These are phyloP conservation scores for Papilionanthe hybrid DNA, from an alignment of 116 monocot species.

Conservation along the genomic window DNA sequence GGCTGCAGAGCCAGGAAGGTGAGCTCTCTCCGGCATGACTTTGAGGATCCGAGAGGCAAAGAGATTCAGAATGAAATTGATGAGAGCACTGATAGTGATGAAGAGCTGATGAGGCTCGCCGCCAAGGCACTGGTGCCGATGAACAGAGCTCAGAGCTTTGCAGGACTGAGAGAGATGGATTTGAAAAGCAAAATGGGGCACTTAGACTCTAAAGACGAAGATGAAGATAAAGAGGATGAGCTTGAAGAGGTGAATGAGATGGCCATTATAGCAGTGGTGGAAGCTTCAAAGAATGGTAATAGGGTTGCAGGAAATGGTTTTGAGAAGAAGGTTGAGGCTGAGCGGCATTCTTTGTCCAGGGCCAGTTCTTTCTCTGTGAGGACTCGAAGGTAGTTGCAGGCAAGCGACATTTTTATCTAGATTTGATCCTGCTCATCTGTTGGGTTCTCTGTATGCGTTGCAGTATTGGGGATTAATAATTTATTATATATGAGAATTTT, in stretches of 20 bases:
- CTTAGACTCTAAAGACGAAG: background rate
- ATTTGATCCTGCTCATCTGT: background rate
- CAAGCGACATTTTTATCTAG: background rate
- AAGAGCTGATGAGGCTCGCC: background rate
- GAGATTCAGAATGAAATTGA: background rate
- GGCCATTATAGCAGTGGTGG: background rate
- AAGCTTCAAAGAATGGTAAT: background rate
- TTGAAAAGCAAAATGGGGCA: background rate
- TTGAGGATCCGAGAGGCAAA: background rate
- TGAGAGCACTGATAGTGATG: background rate
- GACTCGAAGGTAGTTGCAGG: background rate
- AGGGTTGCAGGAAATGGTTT: background rate
- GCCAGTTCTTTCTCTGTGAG: slow-evolving; percentile 4
- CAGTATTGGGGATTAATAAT: background rate
- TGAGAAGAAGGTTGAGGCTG: background rate
- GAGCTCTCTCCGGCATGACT: background rate
- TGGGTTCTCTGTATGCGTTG: background rate
- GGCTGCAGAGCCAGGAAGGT: background rate
- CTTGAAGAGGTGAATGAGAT: background rate
- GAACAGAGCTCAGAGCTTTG: background rate
- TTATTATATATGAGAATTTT: slow-evolving; percentile 1
- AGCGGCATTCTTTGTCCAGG: background rate
- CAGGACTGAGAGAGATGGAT: background rate
- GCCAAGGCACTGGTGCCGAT: background rate
- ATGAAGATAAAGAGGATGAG: background rate